Percentiles rank a stretch among this genome's conserved stretches.
phyloP scores from a whole-genome alignment of 2,329 filamentous ascomycete genomes.

The Aspergillus felis region DNA sequence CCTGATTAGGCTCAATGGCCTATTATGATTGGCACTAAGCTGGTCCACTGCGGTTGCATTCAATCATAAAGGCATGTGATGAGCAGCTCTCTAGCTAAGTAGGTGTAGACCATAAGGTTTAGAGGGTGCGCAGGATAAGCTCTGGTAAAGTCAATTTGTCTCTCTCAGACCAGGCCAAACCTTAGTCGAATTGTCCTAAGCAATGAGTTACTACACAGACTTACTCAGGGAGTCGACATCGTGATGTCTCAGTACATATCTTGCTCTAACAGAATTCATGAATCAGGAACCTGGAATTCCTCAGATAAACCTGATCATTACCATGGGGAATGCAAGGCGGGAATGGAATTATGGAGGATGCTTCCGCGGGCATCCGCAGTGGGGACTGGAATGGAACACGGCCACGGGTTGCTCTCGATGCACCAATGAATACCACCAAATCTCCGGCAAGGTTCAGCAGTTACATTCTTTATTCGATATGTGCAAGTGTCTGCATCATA shows the following conservation, averaged over 20 bases:
- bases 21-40: not conserved
- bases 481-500: not conserved
- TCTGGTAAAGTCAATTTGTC: not conserved
- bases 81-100: too few species aligned
- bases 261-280: not conserved
- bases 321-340: not conserved
- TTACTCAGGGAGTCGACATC: too few species aligned
- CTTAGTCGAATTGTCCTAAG: too few species aligned
- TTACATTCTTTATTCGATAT: not conserved
- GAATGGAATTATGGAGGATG: too few species aligned
- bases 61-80: not conserved
- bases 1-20: too few species aligned
- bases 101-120: not conserved
- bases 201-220: too few species aligned
- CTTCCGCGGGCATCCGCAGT: not conserved
- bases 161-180: not conserved
- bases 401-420: not conserved
- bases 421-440: not conserved
- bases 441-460: not conserved
- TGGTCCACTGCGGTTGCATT: not conserved
- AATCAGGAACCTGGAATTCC: not conserved
- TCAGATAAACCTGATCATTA: not conserved
- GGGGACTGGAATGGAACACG: not conserved
- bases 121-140: not conserved
- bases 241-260: too few species aligned